Conservation (phyloP, 2,329 filamentous ascomycete genomes). For the Orbilia brochopaga region DNA sequence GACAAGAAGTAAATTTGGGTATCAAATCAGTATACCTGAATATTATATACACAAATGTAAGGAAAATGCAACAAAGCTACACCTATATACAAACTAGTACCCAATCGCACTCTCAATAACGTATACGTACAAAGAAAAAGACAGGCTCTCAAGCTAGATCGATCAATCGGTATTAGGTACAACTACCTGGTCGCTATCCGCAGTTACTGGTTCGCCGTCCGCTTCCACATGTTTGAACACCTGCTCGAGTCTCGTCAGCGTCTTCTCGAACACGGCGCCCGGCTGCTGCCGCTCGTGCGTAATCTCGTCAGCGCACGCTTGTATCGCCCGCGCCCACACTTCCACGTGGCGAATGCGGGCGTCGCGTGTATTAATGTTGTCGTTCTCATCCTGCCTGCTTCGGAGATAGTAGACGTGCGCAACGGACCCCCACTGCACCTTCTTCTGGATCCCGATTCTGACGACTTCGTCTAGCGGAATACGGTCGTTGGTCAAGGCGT, state of each 20-base stretch:
- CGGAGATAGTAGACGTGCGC: constrained; percentile 10
- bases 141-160: too few relatives aligned
- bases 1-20: too few relatives aligned
- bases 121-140: too few relatives aligned
- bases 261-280: constrained; percentile 18
- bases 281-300: constrained; percentile 10
- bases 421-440: constrained; percentile 23
- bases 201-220: too few relatives aligned
- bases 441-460: constrained; percentile 20
- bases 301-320: constrained; percentile 34
- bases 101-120: too few relatives aligned
- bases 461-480: constrained; percentile 10
- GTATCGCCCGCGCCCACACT: constrained; percentile 31
- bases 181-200: too few relatives aligned
- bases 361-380: background rate
- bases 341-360: background rate
- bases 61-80: too few relatives aligned
- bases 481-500: background rate
- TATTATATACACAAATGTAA: too few relatives aligned
- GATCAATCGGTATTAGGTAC: too few relatives aligned
- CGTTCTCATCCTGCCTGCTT: background rate
- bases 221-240: constrained; percentile 24
- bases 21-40: too few relatives aligned
- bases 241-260: constrained; percentile 27
- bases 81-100: too few relatives aligned